Conservation (phyloP, 139 green algal genomes). For the Zygnema cylindricum region DNA sequence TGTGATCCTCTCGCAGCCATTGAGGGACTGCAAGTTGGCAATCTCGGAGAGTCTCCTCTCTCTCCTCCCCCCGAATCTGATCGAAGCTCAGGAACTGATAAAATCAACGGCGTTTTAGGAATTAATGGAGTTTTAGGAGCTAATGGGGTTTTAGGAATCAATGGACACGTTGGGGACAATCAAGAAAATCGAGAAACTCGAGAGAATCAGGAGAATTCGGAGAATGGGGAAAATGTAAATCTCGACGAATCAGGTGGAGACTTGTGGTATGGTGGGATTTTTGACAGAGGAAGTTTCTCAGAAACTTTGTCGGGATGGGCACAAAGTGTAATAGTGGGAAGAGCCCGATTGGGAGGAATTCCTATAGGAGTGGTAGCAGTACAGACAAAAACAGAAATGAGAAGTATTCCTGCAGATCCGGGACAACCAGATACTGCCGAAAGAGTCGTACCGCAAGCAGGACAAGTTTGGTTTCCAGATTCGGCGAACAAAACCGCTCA, state of each 20-base stretch:
- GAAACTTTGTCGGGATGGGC: constrained; percentile 80
- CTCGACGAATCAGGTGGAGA: no score
- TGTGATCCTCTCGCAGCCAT: constrained; percentile 56
- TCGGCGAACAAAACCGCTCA: constrained; percentile 94
- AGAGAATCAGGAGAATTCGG: no score
- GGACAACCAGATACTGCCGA: constrained; percentile 72
- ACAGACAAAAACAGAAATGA: constrained; percentile 83
- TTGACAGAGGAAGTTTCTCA: constrained; percentile 56
- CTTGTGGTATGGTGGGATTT: constrained; percentile 42
- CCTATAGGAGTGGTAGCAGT: constrained; percentile 93
- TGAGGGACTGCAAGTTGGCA: neutral
- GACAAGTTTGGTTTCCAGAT: constrained; percentile 96
- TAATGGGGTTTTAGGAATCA: no score
- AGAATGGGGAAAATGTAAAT: neutral
- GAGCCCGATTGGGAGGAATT: constrained; percentile 90
- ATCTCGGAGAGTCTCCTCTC: neutral
- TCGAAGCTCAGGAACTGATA: neutral
- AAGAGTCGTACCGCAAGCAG: constrained; percentile 58
- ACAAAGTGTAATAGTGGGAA: constrained; percentile 88
- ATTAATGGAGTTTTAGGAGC: no score
- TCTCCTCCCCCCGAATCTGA: neutral
- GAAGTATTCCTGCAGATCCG: constrained; percentile 90
- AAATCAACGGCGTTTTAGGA: no score
- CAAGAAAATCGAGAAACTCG: no score
- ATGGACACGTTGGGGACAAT: no score